Evolutionary conservation across 2,329 filamentous ascomycete genomes (phyloP).

Genomic region (Seiridium unicorne): DNA sequence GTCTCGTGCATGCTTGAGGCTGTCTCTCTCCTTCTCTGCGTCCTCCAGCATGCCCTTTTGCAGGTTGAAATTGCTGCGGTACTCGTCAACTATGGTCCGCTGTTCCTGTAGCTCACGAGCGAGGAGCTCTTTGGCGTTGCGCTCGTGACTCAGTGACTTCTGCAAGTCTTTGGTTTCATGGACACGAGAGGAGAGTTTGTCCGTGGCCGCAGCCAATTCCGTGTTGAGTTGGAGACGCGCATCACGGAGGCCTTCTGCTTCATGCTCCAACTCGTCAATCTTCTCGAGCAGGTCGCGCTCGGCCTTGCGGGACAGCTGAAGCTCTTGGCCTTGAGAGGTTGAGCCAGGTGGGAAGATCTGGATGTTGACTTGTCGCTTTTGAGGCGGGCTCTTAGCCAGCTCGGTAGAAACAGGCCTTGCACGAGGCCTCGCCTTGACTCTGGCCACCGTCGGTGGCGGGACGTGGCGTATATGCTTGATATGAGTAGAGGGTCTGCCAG

Average conservation of each 20-base stretch:
- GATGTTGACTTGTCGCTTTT: slow-evolving; percentile 28
- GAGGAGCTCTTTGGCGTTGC: slow-evolving; percentile 30
- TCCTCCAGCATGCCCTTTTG: slow-evolving; percentile 25
- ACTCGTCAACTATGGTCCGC: slow-evolving; percentile 31
- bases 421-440: slow-evolving; percentile 23
- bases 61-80: slow-evolving; percentile 31
- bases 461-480: slow-evolving; percentile 27
- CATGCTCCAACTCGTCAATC: slow-evolving; percentile 34
- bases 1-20: slow-evolving; percentile 23
- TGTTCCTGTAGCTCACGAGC: slow-evolving; percentile 32
- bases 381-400: slow-evolving; percentile 20
- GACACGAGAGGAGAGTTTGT: slow-evolving; percentile 24
- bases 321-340: slow-evolving; percentile 10
- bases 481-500: slow-evolving; percentile 16
- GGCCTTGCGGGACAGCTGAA: slow-evolving; percentile 22
- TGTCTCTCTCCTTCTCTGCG: slow-evolving; percentile 33
- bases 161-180: slow-evolving; percentile 28
- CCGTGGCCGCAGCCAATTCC: slow-evolving; percentile 27
- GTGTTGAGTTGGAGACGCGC: slow-evolving; percentile 26
- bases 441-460: slow-evolving; percentile 17
- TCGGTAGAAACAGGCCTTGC: slow-evolving; percentile 18
- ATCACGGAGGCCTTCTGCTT: slow-evolving; percentile 28
- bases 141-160: slow-evolving; percentile 25
- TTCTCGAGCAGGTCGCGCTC: slow-evolving; percentile 30
- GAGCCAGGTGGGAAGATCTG: slow-evolving; percentile 21